A percentile compares a stretch with the other conserved stretches of the same genome.
Evolutionary conservation across 352 stramenopile species (phyloP).

Genomic region (Globisporangium irregulare): DNA sequence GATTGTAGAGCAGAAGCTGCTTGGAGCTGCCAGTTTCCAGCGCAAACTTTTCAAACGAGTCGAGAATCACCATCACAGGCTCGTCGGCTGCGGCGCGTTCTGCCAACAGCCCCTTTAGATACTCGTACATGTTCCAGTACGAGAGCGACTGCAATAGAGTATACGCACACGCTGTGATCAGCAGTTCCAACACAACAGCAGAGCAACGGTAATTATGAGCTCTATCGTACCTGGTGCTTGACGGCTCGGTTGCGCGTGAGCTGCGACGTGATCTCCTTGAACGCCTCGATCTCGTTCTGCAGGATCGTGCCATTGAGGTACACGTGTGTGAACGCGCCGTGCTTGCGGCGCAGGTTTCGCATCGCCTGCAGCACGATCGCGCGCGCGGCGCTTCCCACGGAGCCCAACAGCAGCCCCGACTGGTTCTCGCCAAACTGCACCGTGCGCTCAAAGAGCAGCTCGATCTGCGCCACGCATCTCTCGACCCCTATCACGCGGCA

Average conservation of each 20-base stretch:
- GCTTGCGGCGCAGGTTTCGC: constrained; percentile 36
- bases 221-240: constrained; percentile 47
- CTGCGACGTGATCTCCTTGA: constrained; percentile 78
- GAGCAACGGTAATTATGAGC: too few species aligned
- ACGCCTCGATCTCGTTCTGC: constrained; percentile 82
- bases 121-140: constrained; percentile 86
- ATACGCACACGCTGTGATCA: not conserved
- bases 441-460: constrained; percentile 68
- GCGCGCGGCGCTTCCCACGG: constrained; percentile 41
- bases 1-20: constrained; percentile 81
- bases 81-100: constrained; percentile 43
- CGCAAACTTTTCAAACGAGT: constrained; percentile 78
- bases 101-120: constrained; percentile 64
- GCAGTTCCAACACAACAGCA: not conserved
- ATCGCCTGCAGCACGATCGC: constrained; percentile 53
- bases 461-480: constrained; percentile 35
- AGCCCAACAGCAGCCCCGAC: constrained; percentile 70
- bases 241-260: constrained; percentile 50
- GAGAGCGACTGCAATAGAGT: constrained; percentile 33
- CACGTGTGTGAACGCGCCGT: constrained; percentile 50
- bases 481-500: constrained; percentile 18
- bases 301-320: constrained; percentile 79
- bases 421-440: constrained; percentile 74
- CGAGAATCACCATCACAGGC: constrained; percentile 69
- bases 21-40: constrained; percentile 56